Percentiles rank a stretch among this genome's conserved stretches.
phyloP scores from a whole-genome alignment of 2,329 filamentous ascomycete species.

The Uncinocarpus reesii region DNA sequence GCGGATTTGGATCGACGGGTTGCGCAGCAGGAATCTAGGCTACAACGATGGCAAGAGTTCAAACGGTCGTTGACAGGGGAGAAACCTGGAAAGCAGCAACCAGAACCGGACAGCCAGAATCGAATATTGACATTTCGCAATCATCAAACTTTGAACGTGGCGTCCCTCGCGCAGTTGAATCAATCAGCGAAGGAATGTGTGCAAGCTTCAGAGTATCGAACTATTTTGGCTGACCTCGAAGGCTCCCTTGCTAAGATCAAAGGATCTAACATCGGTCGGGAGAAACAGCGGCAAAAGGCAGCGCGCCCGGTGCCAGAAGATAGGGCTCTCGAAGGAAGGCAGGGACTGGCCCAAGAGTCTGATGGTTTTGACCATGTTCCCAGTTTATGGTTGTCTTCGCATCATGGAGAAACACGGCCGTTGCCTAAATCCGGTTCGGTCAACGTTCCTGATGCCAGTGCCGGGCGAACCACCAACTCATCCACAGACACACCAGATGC shows the following conservation, averaged over 20 bases:
- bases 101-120: not conserved
- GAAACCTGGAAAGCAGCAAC: not conserved
- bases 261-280: not conserved
- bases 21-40: conserved; percentile 53
- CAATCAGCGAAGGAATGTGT: conserved; percentile 6
- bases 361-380: not conserved
- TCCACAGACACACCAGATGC: not conserved
- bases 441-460: not conserved
- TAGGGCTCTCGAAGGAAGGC: not conserved
- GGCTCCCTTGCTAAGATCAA: conserved; percentile 12
- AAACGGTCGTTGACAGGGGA: conserved; percentile 29
- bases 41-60: conserved; percentile 66
- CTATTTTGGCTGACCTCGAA: conserved; percentile 28
- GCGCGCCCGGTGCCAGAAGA: not conserved
- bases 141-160: conserved; percentile 31
- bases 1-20: conserved; percentile 63
- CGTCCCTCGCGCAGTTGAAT: conserved; percentile 23
- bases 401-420: not conserved
- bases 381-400: not conserved
- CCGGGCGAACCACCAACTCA: not conserved
- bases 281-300: not conserved
- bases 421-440: not conserved
- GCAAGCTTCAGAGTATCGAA: conserved; percentile 24
- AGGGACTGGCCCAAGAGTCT: not conserved
- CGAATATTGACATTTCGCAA: conserved; percentile 24